Evolutionary conservation across 2,329 filamentous ascomycete genomes (phyloP).

Genomic region (Thielaviopsis populi): DNA sequence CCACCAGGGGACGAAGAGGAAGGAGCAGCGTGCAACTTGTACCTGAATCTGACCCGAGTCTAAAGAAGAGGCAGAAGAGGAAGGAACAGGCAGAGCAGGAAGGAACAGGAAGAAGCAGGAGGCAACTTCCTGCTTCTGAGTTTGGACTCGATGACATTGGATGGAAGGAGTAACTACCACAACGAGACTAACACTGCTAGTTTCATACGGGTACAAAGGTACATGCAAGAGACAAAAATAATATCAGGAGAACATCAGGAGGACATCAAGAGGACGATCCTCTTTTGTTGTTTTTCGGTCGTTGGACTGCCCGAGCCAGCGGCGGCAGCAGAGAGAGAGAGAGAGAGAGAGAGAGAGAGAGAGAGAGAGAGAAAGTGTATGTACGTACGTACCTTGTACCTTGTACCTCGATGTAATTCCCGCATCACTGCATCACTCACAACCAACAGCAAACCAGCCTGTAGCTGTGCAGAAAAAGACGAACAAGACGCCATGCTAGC

Average conservation of each 20-base stretch:
- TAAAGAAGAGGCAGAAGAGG: not conserved
- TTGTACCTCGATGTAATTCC: not conserved
- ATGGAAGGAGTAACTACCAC: not conserved
- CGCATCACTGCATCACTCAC: not conserved
- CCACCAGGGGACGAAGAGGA: not conserved
- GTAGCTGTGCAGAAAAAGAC: not conserved
- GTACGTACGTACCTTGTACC: no score
- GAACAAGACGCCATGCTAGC: not conserved
- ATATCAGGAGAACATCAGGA: no score
- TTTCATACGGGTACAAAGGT: not conserved
- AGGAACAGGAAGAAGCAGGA: not conserved
- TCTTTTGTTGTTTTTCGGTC: no score
- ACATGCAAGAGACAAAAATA: not conserved
- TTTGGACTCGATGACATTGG: not conserved
- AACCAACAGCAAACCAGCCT: not conserved
- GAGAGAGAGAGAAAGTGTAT: no score
- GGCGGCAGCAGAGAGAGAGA: no score
- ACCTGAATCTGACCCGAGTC: slow-evolving; percentile 5
- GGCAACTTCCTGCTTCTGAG: not conserved
- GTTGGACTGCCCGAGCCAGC: no score
- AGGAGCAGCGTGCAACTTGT: not conserved
- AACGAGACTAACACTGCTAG: not conserved
- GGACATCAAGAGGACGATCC: no score
- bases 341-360: no score
- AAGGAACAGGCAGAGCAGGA: no score